phyloP scores from a whole-genome alignment of 768 basidiomycete species.

The Macrolepiota albuminosa region DNA sequence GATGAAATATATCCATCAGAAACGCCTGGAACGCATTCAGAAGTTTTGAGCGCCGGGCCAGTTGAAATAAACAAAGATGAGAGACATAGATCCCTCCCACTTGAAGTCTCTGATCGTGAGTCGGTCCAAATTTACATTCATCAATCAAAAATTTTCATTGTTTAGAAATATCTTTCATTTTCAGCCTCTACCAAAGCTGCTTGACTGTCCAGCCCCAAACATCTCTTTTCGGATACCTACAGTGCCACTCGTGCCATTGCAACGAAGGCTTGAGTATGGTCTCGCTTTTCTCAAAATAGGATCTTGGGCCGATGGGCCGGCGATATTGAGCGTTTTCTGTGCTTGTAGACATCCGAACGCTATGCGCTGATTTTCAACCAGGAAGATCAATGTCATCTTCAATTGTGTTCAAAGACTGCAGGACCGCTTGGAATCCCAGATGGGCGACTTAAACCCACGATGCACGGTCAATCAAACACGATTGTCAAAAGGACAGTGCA shows the following conservation, averaged over 20 bases:
- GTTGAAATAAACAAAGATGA: background rate
- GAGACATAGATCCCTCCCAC: background rate
- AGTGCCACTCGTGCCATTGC: background rate
- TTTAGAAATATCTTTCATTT: background rate
- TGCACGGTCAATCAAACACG: background rate
- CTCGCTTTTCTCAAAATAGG: background rate
- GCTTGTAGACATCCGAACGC: background rate
- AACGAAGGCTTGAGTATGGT: background rate
- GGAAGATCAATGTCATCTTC: conserved; percentile 2
- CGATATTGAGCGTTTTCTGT: background rate
- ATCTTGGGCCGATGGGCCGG: background rate
- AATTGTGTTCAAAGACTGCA: background rate
- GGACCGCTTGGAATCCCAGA: background rate
- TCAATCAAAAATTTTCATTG: background rate
- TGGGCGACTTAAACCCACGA: background rate
- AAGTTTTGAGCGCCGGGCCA: background rate
- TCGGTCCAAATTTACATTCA: background rate
- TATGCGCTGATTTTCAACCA: background rate
- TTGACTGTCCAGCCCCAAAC: background rate
- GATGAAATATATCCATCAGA: background rate
- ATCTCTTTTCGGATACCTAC: background rate
- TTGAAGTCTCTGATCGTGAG: background rate
- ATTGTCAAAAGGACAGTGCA: background rate
- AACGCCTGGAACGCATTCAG: too few species aligned
- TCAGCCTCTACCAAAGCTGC: background rate